Base-by-base conservation (phyloP, 2,329 filamentous ascomycete species). In the Ceratocystis cubensis region DNA sequence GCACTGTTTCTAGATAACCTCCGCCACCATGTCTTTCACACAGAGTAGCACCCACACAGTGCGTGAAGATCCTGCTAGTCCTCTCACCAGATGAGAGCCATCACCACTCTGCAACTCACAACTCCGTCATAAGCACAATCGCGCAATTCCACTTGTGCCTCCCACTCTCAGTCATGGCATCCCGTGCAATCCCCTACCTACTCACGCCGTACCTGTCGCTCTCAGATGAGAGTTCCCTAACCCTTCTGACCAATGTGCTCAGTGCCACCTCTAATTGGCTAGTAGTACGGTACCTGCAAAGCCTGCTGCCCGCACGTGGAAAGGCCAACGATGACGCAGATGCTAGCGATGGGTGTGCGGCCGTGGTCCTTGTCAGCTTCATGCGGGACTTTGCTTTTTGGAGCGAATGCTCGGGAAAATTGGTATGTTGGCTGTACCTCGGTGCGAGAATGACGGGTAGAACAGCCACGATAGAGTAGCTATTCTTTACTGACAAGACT, bases 291-390 rank as follows among this genome's bases (percentile, higher is more conserved):
- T 81, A 82, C 71, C 73, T 87, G 2, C 78, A 78, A 57, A 61
- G 63, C 25, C 72, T 75, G 78, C n/a, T 75, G 78, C 5, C 76
- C 53, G 66, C 68, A 70, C 8, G 56, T 2, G 30, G 63, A 6
- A 44, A 62, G 5, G 50, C 53, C 70, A 69, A 67, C 67, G 68
- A 20, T 61, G 63, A 63, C 70, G 53, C 22, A 30, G n/a, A 62
- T 10, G 20, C 41, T 33, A 66, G 48, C 17, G 70, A 71, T 15
- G 73, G 73, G 10, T 76, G 76, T 56, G 76, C 75, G 30, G 81
- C 78, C 63, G 82, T 96, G 0, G 79, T 96, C 2, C 79, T 96
- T 2, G 85, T 94, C 67, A 95, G 89, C 77, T 96, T 94, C 76
- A 77, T 96, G 75, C 82, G 89, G 68, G 88, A 93, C 71, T 83